A percentile compares a stretch with the other conserved stretches of the same genome.
Evolutionary conservation across 495 filamentous ascomycete species (phyloP).

Genomic region (Daldinia grandis): DNA sequence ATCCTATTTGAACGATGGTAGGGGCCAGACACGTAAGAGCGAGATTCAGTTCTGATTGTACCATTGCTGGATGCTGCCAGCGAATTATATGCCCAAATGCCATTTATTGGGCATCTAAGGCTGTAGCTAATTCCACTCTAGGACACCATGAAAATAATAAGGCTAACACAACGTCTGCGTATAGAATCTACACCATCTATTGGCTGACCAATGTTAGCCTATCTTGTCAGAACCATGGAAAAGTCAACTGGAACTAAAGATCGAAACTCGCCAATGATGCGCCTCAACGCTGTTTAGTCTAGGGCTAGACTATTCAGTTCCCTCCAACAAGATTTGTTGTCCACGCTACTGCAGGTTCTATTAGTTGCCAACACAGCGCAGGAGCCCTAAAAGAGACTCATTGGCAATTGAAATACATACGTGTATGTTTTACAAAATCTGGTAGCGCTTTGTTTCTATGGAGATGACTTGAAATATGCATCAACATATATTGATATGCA

Average conservation of each 20-base stretch:
- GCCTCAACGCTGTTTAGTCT: background rate
- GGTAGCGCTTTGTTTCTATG: background rate
- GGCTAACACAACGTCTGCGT: background rate
- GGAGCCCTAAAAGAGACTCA: background rate
- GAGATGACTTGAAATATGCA: background rate
- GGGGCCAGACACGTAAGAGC: constrained; percentile 17
- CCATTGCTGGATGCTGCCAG: constrained; percentile 11
- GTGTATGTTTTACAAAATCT: background rate
- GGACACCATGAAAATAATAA: background rate
- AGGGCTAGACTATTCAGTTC: constrained; percentile 3
- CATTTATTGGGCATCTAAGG: constrained; percentile 5
- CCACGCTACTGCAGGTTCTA: background rate
- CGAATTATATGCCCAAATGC: constrained; percentile 7
- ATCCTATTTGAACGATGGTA: constrained; percentile 27
- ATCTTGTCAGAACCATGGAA: background rate
- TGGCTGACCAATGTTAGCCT: background rate
- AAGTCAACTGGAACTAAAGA: background rate
- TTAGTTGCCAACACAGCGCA: constrained; percentile 1
- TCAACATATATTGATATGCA: background rate
- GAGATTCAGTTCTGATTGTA: constrained; percentile 14
- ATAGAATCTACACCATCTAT: background rate
- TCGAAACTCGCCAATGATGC: background rate
- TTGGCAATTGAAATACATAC: constrained; percentile 1
- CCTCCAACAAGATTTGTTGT: background rate
- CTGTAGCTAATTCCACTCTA: background rate